Evolutionary conservation across 306 rosid species (phyloP).

Genomic region (Vigna nakashimae): DNA sequence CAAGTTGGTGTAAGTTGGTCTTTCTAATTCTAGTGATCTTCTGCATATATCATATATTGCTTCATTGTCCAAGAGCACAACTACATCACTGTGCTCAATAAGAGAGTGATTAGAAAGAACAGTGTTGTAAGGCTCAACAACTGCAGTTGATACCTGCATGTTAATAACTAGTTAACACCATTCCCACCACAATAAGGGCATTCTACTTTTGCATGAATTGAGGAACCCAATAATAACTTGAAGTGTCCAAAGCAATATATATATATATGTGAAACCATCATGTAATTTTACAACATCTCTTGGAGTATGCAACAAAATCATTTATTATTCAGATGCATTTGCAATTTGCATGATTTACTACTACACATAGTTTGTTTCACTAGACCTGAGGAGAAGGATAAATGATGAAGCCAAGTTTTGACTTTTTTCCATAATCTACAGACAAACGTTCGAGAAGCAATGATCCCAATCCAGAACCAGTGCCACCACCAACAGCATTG

Average conservation of each 20-base stretch:
- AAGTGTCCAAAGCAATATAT: neutral
- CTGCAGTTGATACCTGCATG: slow-evolving; percentile 80
- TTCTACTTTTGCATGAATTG: neutral
- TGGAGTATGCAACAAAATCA: neutral
- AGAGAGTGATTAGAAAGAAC: slow-evolving; percentile 75
- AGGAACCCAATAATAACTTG: neutral
- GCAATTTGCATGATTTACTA: neutral
- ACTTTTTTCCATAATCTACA: slow-evolving; percentile 74
- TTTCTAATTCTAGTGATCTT: slow-evolving; percentile 76
- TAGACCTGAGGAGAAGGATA: slow-evolving; percentile 85
- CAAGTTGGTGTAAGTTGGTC: slow-evolving; percentile 74
- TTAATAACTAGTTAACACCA: neutral
- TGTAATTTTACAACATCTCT: neutral
- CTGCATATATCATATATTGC: slow-evolving; percentile 83
- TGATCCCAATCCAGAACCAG: slow-evolving; percentile 85
- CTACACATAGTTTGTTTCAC: neutral
- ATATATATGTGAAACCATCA: neutral
- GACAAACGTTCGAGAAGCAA: slow-evolving; percentile 75
- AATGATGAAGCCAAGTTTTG: slow-evolving; percentile 77
- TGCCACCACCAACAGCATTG: slow-evolving; percentile 87
- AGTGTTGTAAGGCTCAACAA: slow-evolving; percentile 86
- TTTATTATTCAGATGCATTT: neutral
- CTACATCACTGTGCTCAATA: slow-evolving; percentile 78
- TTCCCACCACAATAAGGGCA: too few species aligned
- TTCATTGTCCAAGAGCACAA: slow-evolving; percentile 80